Conservation (phyloP, 768 basidiomycete genomes). For the Lactarius sanguifluus region DNA sequence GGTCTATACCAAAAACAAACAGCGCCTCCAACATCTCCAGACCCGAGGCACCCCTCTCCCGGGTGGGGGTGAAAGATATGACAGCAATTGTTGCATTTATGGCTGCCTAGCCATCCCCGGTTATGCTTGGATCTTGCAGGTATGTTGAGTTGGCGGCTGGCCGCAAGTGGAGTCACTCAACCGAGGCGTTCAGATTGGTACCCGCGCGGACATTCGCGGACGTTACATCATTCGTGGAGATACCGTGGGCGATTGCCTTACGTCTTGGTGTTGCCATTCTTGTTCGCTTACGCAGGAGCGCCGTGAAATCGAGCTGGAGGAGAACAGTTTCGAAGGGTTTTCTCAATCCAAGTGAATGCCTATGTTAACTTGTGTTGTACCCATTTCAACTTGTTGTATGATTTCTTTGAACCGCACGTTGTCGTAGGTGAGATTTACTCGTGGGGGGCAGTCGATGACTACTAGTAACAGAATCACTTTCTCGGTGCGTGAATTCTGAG, state of each 20-base stretch:
- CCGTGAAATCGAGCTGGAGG: conserved; percentile 50
- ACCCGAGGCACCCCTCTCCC: conserved; percentile 38
- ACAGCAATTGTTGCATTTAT: conserved; percentile 41
- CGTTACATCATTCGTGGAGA: conserved; percentile 51
- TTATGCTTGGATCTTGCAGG: conserved; percentile 43
- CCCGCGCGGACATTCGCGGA: conserved; percentile 41
- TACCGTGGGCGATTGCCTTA: conserved; percentile 42
- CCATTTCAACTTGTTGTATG: background rate
- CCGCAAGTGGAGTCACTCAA: conserved; percentile 24
- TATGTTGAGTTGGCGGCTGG: conserved; percentile 26
- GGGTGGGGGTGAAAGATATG: conserved; percentile 38
- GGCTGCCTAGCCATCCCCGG: conserved; percentile 34
- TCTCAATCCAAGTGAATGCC: background rate
- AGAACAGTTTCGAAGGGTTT: conserved; percentile 36
- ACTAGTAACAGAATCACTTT: background rate
- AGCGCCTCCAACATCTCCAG: conserved; percentile 41
- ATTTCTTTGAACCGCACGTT: background rate
- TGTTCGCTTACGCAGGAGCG: conserved; percentile 52
- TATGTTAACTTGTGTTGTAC: background rate
- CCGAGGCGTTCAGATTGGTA: conserved; percentile 35
- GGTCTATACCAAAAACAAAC: conserved; percentile 42
- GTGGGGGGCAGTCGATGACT: background rate
- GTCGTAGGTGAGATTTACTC: background rate
- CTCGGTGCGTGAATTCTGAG: background rate
- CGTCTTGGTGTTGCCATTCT: conserved; percentile 44